Evolutionary conservation across 495 filamentous ascomycete species (phyloP).

Genomic region (Hapsidospora chrysogenum): DNA sequence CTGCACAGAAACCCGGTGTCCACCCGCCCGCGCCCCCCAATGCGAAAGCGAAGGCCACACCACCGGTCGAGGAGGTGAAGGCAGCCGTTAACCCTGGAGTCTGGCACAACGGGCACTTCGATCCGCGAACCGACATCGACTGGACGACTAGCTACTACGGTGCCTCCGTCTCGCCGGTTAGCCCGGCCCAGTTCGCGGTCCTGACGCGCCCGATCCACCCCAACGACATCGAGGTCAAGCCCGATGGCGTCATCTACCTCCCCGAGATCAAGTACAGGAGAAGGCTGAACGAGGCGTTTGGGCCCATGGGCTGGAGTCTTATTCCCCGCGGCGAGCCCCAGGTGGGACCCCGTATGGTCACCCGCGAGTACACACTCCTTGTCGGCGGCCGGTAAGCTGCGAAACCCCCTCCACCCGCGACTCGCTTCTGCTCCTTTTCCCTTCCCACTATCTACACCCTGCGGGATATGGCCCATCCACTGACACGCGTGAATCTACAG

Average conservation of each 20-base stretch:
- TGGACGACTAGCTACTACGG: constrained; percentile 92
- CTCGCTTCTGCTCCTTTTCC: constrained; percentile 5
- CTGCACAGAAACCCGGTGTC: too few relatives aligned
- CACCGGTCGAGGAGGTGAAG: constrained; percentile 15
- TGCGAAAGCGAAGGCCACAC: too few relatives aligned
- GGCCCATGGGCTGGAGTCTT: constrained; percentile 88
- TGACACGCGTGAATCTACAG: too few relatives aligned
- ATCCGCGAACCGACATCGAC: constrained; percentile 59
- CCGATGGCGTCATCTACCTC: constrained; percentile 88
- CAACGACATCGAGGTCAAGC: constrained; percentile 87
- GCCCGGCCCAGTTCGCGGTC: constrained; percentile 54
- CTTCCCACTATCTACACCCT: too few relatives aligned
- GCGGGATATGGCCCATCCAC: too few relatives aligned
- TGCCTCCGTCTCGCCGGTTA: constrained; percentile 58
- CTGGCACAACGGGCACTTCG: too few relatives aligned
- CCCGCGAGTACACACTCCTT: constrained; percentile 87
- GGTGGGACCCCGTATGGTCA: constrained; percentile 74
- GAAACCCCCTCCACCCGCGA: constrained; percentile 1
- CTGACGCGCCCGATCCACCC: constrained; percentile 48
- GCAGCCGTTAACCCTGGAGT: too few relatives aligned
- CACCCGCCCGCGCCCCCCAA: too few relatives aligned
- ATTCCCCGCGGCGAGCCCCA: constrained; percentile 83
- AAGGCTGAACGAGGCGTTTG: constrained; percentile 83
- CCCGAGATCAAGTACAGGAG: constrained; percentile 97
- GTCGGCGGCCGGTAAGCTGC: constrained; percentile 66